These are phyloP conservation scores for Suhomyces kilbournensis DNA, from an alignment of 805 yeast genomes.

Conservation along the genomic window DNA sequence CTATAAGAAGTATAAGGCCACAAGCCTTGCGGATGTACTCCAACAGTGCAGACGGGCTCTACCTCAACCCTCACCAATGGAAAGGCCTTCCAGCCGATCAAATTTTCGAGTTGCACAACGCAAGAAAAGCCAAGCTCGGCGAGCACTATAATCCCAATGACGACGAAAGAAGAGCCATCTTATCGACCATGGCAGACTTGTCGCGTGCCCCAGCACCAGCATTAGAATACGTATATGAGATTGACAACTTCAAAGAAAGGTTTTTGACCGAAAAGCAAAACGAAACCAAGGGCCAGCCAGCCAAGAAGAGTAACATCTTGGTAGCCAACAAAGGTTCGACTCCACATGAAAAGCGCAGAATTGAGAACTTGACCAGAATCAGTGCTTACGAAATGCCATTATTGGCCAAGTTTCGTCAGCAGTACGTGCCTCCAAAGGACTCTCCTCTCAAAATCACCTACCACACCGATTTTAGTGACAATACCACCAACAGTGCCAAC, in stretches of 20 bases:
- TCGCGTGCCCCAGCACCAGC: constrained; percentile 25
- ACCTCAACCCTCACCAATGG: constrained; percentile 69
- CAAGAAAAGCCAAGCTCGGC: constrained; percentile 56
- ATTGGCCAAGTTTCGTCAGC: constrained; percentile 70
- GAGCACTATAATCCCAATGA: constrained; percentile 54
- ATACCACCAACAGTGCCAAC: constrained; percentile 59
- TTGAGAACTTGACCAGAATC: constrained; percentile 71
- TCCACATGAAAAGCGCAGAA: constrained; percentile 58
- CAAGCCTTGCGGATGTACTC: constrained; percentile 9
- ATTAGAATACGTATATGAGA: constrained; percentile 39
- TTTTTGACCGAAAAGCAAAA: constrained; percentile 41
- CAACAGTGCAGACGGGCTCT: constrained; percentile 28
- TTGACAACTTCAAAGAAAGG: constrained; percentile 42
- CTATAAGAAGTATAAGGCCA: constrained; percentile 8
- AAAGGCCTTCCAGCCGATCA: constrained; percentile 61
- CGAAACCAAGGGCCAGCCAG: constrained; percentile 35
- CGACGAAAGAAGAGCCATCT: constrained; percentile 61
- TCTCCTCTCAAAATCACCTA: constrained; percentile 66
- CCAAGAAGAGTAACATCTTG: constrained; percentile 32
- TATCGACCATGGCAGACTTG: constrained; percentile 40
- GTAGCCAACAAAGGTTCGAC: constrained; percentile 36
- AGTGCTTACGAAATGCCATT: constrained; percentile 93
- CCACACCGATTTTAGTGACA: constrained; percentile 67
- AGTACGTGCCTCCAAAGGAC: constrained; percentile 44
- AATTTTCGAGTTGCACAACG: constrained; percentile 57